phyloP scores from a whole-genome alignment of 306 rosid species.

The Chamaecrista fasciculata region DNA sequence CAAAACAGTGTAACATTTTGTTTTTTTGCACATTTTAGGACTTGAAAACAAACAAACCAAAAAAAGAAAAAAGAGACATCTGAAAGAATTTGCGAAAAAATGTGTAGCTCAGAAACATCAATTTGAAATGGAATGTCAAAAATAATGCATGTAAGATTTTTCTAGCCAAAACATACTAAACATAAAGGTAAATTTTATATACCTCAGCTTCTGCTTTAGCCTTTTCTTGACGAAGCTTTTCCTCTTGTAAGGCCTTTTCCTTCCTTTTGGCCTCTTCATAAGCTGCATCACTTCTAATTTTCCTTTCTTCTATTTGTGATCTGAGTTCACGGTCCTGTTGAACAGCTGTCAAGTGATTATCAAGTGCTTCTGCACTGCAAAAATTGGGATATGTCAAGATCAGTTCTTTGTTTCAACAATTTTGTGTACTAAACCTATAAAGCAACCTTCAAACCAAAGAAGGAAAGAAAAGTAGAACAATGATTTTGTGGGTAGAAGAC shows the following conservation, averaged over 20 bases:
- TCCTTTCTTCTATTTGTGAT: constrained; percentile 92
- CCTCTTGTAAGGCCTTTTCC: constrained; percentile 71
- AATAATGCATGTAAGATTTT: neutral
- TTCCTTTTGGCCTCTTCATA: constrained; percentile 85
- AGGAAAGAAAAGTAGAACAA: neutral
- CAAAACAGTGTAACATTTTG: constrained; percentile 8
- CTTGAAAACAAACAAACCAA: neutral
- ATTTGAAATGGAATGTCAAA: constrained; percentile 21
- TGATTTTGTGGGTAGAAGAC: neutral
- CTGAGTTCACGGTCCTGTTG: constrained; percentile 74
- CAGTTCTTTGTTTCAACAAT: constrained; percentile 25
- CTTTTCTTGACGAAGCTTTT: constrained; percentile 75
- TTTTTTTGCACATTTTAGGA: constrained; percentile 12
- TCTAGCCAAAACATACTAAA: constrained; percentile 13
- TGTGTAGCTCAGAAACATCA: neutral
- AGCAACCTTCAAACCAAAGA: constrained; percentile 5
- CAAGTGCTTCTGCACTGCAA: constrained; percentile 85
- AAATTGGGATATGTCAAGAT: constrained; percentile 25
- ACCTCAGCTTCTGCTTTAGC: constrained; percentile 89
- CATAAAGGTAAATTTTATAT: constrained; percentile 26
- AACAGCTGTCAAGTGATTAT: constrained; percentile 84
- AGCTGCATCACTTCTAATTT: constrained; percentile 85
- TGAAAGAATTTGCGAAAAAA: neutral
- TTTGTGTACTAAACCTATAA: neutral
- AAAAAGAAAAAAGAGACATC: neutral